A percentile compares a stretch with the other conserved stretches of the same genome.
Conservation (phyloP, 2,329 filamentous ascomycete genomes). For the Davidsoniella virescens region DNA sequence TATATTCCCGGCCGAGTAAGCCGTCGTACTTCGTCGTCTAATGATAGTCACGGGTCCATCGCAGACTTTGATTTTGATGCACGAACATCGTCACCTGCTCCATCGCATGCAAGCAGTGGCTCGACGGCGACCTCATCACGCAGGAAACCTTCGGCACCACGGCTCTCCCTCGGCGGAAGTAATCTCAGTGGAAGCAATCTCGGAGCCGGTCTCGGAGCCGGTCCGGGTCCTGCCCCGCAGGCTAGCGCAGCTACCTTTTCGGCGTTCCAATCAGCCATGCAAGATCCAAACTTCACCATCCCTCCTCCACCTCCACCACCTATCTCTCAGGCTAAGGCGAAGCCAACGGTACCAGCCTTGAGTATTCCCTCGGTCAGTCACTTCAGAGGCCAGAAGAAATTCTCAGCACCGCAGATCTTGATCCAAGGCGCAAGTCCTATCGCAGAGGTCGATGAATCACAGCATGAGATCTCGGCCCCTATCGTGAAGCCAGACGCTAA, state of each 20-base stretch:
- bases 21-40: constrained; percentile 14
- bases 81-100: no score
- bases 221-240: background rate
- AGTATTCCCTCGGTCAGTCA: constrained; percentile 24
- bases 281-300: constrained; percentile 10
- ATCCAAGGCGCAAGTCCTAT: constrained; percentile 18
- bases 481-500: background rate
- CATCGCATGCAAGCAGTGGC: no score
- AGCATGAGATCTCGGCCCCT: background rate
- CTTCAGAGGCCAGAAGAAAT: constrained; percentile 25
- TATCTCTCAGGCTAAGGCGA: background rate
- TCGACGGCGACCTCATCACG: no score
- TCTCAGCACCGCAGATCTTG: constrained; percentile 22
- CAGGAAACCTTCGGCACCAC: no score
- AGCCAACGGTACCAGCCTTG: constrained; percentile 20
- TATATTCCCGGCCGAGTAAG: constrained; percentile 26
- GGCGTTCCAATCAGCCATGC: constrained; percentile 2
- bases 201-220: background rate
- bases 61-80: no score
- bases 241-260: background rate
- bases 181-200: background rate
- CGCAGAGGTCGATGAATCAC: constrained; percentile 15
- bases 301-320: constrained; percentile 17
- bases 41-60: no score
- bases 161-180: no score